A percentile compares a stretch with the other conserved stretches of the same genome.
These are phyloP conservation scores for Articulospora tetracladia DNA, from an alignment of 495 filamentous ascomycete genomes.

Conservation along the genomic window DNA sequence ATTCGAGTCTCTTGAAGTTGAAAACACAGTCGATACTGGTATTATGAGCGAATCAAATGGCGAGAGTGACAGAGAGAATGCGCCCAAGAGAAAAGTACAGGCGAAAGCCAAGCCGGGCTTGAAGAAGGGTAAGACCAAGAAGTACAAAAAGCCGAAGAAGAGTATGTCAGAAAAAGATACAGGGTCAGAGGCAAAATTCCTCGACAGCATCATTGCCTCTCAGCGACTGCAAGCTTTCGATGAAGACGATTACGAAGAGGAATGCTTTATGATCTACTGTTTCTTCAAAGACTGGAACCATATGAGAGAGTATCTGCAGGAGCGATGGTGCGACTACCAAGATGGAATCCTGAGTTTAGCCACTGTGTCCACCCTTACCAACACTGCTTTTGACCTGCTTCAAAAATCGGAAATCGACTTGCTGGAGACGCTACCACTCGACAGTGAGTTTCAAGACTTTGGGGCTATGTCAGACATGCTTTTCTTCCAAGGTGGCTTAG, in stretches of 20 bases:
- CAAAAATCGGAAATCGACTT: conserved; percentile 29
- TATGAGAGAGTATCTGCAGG: conserved; percentile 26
- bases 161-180: not conserved
- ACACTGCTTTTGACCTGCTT: conserved; percentile 31
- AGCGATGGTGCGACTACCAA: conserved; percentile 30
- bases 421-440: conserved; percentile 7
- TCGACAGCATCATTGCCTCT: conserved; percentile 20
- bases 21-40: conserved; percentile 9
- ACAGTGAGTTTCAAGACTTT: conserved; percentile 18
- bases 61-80: conserved; percentile 2
- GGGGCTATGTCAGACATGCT: conserved; percentile 25
- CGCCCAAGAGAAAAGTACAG: not conserved
- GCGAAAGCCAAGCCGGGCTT: not conserved
- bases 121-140: conserved; percentile 20
- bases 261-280: conserved; percentile 32
- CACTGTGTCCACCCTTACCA: conserved; percentile 27
- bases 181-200: too few species aligned
- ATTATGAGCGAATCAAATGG: conserved; percentile 2
- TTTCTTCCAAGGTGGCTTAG: conserved; percentile 23
- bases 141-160: conserved; percentile 20
- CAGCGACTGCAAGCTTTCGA: conserved; percentile 10
- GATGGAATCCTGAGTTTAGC: conserved; percentile 18
- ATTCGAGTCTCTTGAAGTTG: conserved; percentile 26
- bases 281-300: conserved; percentile 33
- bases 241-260: conserved; percentile 27